Base-by-base conservation (phyloP, 2,329 filamentous ascomycete species). In the Diaporthe vexans region DNA sequence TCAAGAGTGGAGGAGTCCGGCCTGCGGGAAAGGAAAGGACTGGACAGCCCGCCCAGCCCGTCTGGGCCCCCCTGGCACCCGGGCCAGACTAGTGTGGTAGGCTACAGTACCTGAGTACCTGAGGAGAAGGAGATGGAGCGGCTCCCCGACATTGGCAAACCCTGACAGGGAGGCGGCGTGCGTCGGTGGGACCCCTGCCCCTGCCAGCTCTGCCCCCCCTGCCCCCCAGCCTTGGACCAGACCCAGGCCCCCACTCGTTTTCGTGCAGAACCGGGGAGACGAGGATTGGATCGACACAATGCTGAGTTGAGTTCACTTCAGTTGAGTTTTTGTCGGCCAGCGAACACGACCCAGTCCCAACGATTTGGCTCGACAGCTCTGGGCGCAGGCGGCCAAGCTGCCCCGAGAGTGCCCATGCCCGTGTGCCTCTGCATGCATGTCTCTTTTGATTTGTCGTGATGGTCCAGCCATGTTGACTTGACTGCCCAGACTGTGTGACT, bases 1-100 rank as follows among this genome's bases (percentile, higher is more conserved):
- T 75, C 71, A 58, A 75, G 59, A 75, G 74, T 73, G 74, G 74
- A 73, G 73, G 70, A 72, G 52, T 67, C 73, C 58, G 73, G 73
- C 29, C 37, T 58, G 33, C 52, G 52, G 67, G 52, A 70, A 24
- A 57, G 67, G 35, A 35, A 58, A 46, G 67, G 67, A 70, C 51
- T 57, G 67, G 54, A 26, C 37, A 70, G 52, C n/a, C 51, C 67
- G 51, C 35, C 37, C 37, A 70, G 52, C n/a, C 51, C 67, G 51
- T 24, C 52, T 46, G 65, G 65, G 51, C 24, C 65, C 52, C 24
- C 65, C 52, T 56, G 48, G 35, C n/a, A 43, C 67, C 40, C 21
- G 54, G 68, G 26, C 26, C 51, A 71, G 68, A 29, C 56, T 58
- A 37, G 35, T 37, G 35, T 37, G 11, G 35, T 37, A 37, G 8